phyloP scores from a whole-genome alignment of 2,329 filamentous ascomycete species.

The Fusarium sp. region DNA sequence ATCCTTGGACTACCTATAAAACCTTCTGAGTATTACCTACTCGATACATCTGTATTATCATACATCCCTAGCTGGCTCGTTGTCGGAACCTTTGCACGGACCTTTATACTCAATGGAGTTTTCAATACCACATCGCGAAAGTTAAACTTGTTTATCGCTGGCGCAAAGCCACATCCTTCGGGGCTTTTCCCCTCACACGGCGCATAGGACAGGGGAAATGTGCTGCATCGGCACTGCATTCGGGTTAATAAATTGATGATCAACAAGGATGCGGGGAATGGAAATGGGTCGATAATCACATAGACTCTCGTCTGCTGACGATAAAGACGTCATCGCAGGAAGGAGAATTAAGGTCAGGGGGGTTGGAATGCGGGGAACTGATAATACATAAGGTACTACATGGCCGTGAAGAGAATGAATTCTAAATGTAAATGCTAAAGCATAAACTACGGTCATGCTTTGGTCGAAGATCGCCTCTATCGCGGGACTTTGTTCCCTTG shows the following conservation, averaged over 20 bases:
- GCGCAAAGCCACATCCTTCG: constrained; percentile 17
- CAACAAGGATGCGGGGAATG: constrained; percentile 10
- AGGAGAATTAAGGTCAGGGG: background rate
- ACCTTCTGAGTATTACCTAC: too few relatives aligned
- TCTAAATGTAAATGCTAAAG: background rate
- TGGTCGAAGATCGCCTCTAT: constrained; percentile 7
- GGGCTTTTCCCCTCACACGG: background rate
- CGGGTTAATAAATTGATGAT: constrained; percentile 17
- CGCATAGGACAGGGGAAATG: background rate
- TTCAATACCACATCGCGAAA: constrained; percentile 29
- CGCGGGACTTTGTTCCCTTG: background rate
- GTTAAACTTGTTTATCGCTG: background rate
- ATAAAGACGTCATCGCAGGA: constrained; percentile 20
- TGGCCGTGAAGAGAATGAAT: background rate
- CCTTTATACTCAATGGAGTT: background rate
- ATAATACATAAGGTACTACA: constrained; percentile 11
- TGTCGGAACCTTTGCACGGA: too few relatives aligned
- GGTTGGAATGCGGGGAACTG: constrained; percentile 7
- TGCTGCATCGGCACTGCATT: background rate
- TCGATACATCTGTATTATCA: too few relatives aligned
- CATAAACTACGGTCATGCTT: constrained; percentile 8
- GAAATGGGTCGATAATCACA: constrained; percentile 3
- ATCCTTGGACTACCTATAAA: too few relatives aligned
- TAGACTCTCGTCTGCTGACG: background rate
- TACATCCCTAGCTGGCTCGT: too few relatives aligned